Percentiles rank a stretch among this genome's conserved stretches.
Evolutionary conservation across 2,329 filamentous ascomycete species (phyloP).

Genomic region (Boeremia lycopersici): DNA sequence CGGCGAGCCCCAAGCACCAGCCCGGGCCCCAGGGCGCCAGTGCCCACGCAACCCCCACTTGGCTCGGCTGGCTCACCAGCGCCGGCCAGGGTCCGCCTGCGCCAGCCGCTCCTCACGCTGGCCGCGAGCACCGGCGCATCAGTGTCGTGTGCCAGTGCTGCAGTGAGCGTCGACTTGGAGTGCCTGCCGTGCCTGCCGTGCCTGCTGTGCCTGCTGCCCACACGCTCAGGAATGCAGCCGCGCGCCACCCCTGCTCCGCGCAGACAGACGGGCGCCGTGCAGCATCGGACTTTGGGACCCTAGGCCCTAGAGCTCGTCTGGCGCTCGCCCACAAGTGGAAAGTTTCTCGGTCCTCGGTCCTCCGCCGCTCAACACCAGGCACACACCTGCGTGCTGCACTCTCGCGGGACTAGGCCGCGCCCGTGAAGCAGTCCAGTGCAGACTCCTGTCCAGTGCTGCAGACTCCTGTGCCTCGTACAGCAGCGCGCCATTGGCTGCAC

Average conservation of each 20-base stretch:
- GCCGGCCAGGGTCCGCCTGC: neutral
- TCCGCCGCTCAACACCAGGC: slow-evolving; percentile 1
- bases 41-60: slow-evolving; percentile 31
- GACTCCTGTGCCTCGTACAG: neutral
- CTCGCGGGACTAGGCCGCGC: neutral
- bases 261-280: slow-evolving; percentile 11
- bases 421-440: too few species aligned
- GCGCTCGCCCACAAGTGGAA: slow-evolving; percentile 10
- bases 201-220: neutral
- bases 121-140: neutral
- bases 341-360: slow-evolving; percentile 14
- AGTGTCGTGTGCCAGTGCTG: neutral
- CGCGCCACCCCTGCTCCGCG: slow-evolving; percentile 6
- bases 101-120: neutral
- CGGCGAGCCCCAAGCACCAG: too few species aligned
- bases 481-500: slow-evolving; percentile 2
- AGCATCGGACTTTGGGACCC: slow-evolving; percentile 11
- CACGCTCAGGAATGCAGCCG: slow-evolving; percentile 4
- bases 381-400: slow-evolving; percentile 4
- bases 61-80: too few species aligned
- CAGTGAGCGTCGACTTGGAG: too few species aligned
- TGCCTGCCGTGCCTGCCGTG: neutral
- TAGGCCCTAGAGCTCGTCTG: slow-evolving; percentile 11
- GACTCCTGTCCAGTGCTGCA: too few species aligned
- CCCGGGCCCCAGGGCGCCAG: slow-evolving; percentile 6